Evolutionary conservation across 495 filamentous ascomycete genomes (phyloP).

Genomic region (Penicillium diatomitis): DNA sequence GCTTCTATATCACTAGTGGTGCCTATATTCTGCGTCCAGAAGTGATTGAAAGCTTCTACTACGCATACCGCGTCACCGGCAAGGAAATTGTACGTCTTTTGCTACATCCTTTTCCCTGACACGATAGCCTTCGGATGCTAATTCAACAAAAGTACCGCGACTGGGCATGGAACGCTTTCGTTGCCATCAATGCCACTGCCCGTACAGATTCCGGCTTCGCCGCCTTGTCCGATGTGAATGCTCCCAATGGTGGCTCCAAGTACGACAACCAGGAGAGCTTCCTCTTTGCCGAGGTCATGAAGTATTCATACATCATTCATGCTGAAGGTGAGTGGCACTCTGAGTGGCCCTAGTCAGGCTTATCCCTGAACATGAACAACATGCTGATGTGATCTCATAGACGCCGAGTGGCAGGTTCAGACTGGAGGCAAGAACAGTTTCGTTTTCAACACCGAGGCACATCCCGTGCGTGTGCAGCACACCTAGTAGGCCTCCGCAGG

Average conservation of each 20-base stretch:
- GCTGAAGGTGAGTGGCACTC: constrained; percentile 21
- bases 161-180: constrained; percentile 80
- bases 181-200: constrained; percentile 57
- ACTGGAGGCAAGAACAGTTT: constrained; percentile 49
- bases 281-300: constrained; percentile 83
- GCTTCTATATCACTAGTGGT: constrained; percentile 62
- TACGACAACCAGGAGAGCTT: constrained; percentile 78
- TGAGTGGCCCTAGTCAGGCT: neutral
- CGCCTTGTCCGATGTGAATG: constrained; percentile 58
- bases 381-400: constrained; percentile 22
- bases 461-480: constrained; percentile 54
- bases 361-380: neutral
- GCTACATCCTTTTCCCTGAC: neutral
- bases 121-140: neutral
- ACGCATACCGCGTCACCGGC: constrained; percentile 72
- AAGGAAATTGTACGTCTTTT: constrained; percentile 34
- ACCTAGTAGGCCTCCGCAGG: constrained; percentile 2
- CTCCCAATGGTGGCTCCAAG: constrained; percentile 47
- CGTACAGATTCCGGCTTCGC: constrained; percentile 59
- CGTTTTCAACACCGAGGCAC: constrained; percentile 81
- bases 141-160: constrained; percentile 52
- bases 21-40: constrained; percentile 72
- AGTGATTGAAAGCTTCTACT: constrained; percentile 82
- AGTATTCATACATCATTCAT: constrained; percentile 72
- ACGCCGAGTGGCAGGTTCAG: constrained; percentile 59